phyloP scores from a whole-genome alignment of 179 eudicot genomes.

The Vitellaria paradoxa region DNA sequence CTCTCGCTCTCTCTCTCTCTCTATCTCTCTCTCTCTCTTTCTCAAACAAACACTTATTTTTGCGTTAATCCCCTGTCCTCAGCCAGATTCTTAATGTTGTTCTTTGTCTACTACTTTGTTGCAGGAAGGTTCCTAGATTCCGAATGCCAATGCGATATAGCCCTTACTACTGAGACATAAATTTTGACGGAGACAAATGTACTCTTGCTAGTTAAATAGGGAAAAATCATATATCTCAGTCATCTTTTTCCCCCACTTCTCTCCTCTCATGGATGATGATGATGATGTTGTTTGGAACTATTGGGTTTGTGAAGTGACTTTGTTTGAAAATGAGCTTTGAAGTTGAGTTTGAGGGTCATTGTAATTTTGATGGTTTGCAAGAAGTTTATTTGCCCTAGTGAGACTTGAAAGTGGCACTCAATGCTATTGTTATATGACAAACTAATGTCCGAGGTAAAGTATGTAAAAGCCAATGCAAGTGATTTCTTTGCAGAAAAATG shows the following conservation, averaged over 20 bases:
- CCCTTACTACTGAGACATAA: constrained; percentile 40
- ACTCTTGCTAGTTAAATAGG: background rate
- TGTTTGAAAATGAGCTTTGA: background rate
- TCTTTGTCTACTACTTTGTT: constrained; percentile 9
- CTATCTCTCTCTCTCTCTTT: too few relatives aligned
- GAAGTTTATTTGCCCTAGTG: too few relatives aligned
- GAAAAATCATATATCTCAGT: background rate
- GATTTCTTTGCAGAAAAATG: too few relatives aligned
- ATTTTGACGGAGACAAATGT: background rate
- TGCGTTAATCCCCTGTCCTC: background rate
- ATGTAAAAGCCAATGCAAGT: too few relatives aligned
- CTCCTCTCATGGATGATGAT: too few relatives aligned
- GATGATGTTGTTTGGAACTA: background rate
- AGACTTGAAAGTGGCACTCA: too few relatives aligned
- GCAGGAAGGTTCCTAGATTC: constrained; percentile 64
- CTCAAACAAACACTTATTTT: too few relatives aligned
- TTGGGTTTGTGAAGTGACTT: background rate
- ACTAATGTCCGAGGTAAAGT: too few relatives aligned
- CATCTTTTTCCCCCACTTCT: too few relatives aligned
- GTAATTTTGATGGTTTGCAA: background rate
- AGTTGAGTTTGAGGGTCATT: background rate
- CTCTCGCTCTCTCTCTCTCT: too few relatives aligned
- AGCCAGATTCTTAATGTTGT: background rate
- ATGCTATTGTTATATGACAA: too few relatives aligned
- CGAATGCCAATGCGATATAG: constrained; percentile 69